These are phyloP conservation scores for Eucalyptus pauciflora DNA, from an alignment of 345 rosid genomes.

Conservation along the genomic window DNA sequence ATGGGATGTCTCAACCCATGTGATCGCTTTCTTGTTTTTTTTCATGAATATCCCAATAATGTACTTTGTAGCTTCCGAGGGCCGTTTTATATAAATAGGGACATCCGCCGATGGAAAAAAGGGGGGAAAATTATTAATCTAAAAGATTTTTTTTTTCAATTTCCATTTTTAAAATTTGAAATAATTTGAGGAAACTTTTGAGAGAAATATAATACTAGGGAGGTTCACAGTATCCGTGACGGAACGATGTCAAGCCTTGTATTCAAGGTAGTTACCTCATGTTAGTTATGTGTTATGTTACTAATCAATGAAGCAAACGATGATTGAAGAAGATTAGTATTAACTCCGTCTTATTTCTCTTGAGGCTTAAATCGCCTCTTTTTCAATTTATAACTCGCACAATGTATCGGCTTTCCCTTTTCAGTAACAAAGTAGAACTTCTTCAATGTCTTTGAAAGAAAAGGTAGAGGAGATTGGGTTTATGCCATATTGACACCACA, in stretches of 20 bases:
- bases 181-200: background rate
- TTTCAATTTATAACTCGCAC: background rate
- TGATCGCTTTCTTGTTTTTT: background rate
- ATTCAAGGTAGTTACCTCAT: background rate
- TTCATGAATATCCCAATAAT: background rate
- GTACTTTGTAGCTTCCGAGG: background rate
- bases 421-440: background rate
- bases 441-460: background rate
- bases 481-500: background rate
- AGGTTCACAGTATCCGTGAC: background rate
- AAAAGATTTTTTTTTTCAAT: background rate
- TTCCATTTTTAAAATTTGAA: background rate
- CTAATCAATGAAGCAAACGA: background rate
- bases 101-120: background rate
- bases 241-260: background rate
- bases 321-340: background rate
- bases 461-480: background rate
- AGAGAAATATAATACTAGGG: background rate
- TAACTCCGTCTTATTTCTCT: background rate
- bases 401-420: accelerated
- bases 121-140: background rate
- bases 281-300: background rate
- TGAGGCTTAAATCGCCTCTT: background rate
- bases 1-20: background rate
- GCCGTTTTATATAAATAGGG: background rate